Conservation (phyloP, 768 basidiomycete species). For the Leucocoprinus leucothites region DNA sequence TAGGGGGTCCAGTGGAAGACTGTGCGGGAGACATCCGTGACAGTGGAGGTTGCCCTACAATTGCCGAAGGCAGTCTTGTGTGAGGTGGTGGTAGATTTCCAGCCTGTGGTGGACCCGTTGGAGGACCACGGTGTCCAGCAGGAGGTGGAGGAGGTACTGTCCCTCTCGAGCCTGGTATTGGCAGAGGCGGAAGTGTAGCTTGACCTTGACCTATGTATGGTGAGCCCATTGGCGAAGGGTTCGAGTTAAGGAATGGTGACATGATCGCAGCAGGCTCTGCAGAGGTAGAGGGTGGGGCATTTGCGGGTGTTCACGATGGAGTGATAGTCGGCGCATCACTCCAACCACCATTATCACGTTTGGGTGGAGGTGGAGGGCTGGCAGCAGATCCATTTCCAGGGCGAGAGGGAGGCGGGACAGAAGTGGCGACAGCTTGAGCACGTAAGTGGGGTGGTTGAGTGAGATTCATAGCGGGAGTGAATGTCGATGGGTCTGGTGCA, state of each 20-base stretch:
- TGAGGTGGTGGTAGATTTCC: conserved; percentile 27
- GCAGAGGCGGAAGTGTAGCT: conserved; percentile 55
- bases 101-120: conserved; percentile 20
- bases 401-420: conserved; percentile 45
- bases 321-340: conserved; percentile 76
- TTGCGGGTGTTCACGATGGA: conserved; percentile 49
- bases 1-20: conserved; percentile 25
- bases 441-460: conserved; percentile 33
- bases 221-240: conserved; percentile 40
- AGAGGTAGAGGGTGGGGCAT: conserved; percentile 37
- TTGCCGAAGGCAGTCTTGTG: conserved; percentile 21
- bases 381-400: conserved; percentile 27
- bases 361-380: conserved; percentile 41
- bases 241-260: conserved; percentile 81
- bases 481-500: neutral
- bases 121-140: conserved; percentile 26
- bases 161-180: conserved; percentile 57
- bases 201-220: conserved; percentile 43
- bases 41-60: conserved; percentile 23
- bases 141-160: conserved; percentile 36
- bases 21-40: conserved; percentile 38
- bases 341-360: conserved; percentile 82
- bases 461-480: neutral
- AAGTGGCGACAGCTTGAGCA: conserved; percentile 30
- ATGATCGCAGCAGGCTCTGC: conserved; percentile 71